Conservation (phyloP, 495 filamentous ascomycete species). For the Jackrogersella multiformis region DNA sequence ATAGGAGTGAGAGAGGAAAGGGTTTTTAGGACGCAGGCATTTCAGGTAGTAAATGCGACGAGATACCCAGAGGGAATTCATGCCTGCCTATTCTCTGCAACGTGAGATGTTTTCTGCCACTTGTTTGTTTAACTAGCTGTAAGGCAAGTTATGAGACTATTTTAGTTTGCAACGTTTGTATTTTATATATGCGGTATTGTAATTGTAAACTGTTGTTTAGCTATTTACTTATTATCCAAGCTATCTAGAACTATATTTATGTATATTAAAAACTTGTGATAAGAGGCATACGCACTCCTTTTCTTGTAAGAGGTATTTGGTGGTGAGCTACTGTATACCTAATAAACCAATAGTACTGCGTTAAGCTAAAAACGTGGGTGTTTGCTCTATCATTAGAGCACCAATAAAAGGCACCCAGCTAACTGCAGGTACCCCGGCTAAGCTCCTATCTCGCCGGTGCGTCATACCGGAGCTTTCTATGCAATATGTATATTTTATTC, state of each 20-base stretch:
- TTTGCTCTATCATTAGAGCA: no score
- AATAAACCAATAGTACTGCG: no score
- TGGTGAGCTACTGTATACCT: not conserved
- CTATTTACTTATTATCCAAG: no score
- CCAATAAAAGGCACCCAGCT: constrained; percentile 4
- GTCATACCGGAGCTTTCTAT: constrained; percentile 33
- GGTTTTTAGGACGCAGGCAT: not conserved
- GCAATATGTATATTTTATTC: no score
- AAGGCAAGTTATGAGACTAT: no score
- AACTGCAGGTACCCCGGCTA: constrained; percentile 20
- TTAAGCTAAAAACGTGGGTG: not conserved
- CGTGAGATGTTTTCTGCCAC: not conserved
- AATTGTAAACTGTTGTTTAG: not conserved
- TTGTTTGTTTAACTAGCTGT: no score
- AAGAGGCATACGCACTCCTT: not conserved
- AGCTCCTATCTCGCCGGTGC: constrained; percentile 32
- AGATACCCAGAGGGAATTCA: constrained; percentile 21
- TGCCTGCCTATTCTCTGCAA: not conserved
- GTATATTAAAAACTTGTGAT: not conserved
- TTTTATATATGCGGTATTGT: not conserved
- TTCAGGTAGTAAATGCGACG: constrained; percentile 21
- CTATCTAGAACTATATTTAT: not conserved
- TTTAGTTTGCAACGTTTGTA: no score
- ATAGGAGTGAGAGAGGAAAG: not conserved
- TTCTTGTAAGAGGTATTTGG: not conserved